Conservation (phyloP, 139 green algal species). For the Gonium pectorale region DNA sequence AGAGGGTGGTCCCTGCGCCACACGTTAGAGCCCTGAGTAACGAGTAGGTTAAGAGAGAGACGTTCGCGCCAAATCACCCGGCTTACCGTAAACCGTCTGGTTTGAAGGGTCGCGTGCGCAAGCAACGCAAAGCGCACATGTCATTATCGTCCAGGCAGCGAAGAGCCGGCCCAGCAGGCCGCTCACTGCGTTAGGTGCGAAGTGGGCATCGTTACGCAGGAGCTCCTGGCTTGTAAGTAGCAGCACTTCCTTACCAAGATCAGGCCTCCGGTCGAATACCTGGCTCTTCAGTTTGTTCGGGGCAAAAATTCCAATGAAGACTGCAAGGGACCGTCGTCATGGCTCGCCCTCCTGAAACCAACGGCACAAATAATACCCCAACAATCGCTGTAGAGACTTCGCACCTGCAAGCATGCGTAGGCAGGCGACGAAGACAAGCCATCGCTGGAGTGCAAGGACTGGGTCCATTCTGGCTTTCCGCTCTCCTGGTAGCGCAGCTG, state of each 20-base stretch:
- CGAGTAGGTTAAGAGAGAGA: background rate
- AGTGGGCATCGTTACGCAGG: too few relatives aligned
- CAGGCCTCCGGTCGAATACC: slow-evolving; percentile 76
- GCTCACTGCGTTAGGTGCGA: too few relatives aligned
- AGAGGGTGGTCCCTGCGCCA: slow-evolving; percentile 80
- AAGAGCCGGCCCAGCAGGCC: slow-evolving; percentile 86
- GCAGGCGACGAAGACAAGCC: slow-evolving; percentile 82
- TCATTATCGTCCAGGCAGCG: slow-evolving; percentile 85
- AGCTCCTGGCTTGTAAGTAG: too few relatives aligned
- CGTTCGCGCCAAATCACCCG: background rate
- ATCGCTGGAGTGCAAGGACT: slow-evolving; percentile 59
- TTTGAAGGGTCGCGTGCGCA: slow-evolving; percentile 81
- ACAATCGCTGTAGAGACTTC: background rate
- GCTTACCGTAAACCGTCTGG: slow-evolving; percentile 80
- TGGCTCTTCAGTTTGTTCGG: slow-evolving; percentile 74
- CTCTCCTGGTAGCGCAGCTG: too few relatives aligned
- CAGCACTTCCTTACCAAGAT: slow-evolving; percentile 67
- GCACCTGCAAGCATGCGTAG: slow-evolving; percentile 82
- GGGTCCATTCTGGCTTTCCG: slow-evolving; percentile 36
- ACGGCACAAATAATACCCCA: background rate
- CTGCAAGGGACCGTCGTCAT: slow-evolving; percentile 61
- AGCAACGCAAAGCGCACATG: slow-evolving; percentile 85
- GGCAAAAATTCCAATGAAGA: slow-evolving; percentile 80
- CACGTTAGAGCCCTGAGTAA: background rate
- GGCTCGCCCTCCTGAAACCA: background rate